Conservation (phyloP, 306 rosid species). For the Coriaria nepalensis region DNA sequence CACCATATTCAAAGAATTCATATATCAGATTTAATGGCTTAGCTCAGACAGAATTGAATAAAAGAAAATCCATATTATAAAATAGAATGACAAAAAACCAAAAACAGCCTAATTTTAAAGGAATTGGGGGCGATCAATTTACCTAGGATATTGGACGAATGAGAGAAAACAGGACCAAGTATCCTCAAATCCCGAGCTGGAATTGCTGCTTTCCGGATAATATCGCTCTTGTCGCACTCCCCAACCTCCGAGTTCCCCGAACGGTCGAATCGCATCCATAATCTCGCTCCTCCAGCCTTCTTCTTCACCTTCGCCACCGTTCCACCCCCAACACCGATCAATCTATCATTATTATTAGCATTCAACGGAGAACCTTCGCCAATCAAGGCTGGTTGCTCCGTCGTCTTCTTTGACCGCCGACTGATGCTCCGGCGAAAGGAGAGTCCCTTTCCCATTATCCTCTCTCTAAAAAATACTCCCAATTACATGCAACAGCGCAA, state of each 20-base stretch:
- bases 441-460: constrained; percentile 50
- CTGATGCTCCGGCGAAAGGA: constrained; percentile 50
- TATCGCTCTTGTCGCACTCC: constrained; percentile 75
- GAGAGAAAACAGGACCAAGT: constrained; percentile 89
- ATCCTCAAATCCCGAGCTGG: constrained; percentile 84
- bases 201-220: constrained; percentile 60
- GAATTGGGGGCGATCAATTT: constrained; percentile 5
- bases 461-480: constrained; percentile 8
- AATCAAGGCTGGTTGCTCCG: constrained; percentile 3
- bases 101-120: neutral
- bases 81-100: neutral
- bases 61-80: too few relatives aligned
- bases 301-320: constrained; percentile 50
- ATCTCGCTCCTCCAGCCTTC: constrained; percentile 67
- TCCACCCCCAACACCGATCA: constrained; percentile 10
- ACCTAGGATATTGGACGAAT: constrained; percentile 91
- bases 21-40: too few relatives aligned
- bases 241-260: constrained; percentile 64
- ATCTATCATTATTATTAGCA: constrained; percentile 5
- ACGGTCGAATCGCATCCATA: constrained; percentile 84
- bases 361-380: constrained; percentile 20
- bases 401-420: constrained; percentile 47
- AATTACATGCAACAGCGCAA: constrained; percentile 2
- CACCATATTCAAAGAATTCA: too few relatives aligned
- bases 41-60: too few relatives aligned